A percentile compares a stretch with the other conserved stretches of the same genome.
phyloP scores from a whole-genome alignment of 345 rosid species.

The Psidium guajava region DNA sequence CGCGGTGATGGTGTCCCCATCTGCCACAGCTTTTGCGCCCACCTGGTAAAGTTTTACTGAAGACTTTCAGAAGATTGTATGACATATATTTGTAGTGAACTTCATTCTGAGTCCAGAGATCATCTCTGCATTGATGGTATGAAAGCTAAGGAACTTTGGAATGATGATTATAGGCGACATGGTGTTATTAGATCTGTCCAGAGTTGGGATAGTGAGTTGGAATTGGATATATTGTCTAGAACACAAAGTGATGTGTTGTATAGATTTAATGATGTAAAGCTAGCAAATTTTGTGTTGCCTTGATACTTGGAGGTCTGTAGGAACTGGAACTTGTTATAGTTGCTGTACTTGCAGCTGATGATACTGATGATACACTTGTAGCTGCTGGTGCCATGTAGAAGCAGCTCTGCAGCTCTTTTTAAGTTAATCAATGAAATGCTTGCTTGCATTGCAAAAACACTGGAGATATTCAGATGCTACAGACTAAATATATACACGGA shows the following conservation, averaged over 20 bases:
- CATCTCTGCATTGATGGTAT: background rate
- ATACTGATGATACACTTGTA: background rate
- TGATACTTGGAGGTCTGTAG: background rate
- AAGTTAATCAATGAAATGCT: background rate
- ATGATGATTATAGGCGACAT: background rate
- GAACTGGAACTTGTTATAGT: background rate
- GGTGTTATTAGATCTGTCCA: background rate
- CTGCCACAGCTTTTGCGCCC: constrained; percentile 56
- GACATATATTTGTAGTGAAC: background rate
- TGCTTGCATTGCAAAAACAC: background rate
- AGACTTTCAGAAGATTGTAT: background rate
- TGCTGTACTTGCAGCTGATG: background rate
- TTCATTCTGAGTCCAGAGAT: background rate
- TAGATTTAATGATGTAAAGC: background rate
- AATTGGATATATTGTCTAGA: too few relatives aligned
- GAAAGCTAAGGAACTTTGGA: background rate
- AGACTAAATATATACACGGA: background rate
- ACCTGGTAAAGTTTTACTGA: constrained; percentile 33
- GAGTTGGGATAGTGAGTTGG: background rate
- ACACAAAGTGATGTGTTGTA: too few relatives aligned
- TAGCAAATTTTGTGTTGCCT: background rate
- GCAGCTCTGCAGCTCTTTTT: background rate
- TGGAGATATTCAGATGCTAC: background rate
- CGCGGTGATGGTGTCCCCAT: constrained; percentile 74
- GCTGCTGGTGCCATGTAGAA: background rate